Conservation (phyloP, 1,284 basidiomycete genomes). For the Neonothopanus nambi region DNA sequence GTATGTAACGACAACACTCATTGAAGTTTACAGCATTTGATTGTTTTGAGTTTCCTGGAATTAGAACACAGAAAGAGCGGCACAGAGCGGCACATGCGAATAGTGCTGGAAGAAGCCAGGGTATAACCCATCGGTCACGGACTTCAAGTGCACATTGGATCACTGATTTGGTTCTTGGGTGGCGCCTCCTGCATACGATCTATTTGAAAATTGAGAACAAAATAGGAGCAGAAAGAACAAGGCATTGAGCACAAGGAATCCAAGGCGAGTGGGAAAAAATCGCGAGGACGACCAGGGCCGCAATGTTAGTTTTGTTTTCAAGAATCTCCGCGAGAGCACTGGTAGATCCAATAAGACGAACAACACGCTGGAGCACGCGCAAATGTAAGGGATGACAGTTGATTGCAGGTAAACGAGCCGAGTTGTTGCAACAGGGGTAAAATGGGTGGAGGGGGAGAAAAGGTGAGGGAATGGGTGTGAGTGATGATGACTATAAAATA, state of each 20-base stretch:
- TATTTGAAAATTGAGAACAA: no score
- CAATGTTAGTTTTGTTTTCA: neutral
- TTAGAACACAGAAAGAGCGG: no score
- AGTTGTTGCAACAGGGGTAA: constrained; percentile 25
- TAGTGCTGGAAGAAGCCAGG: no score
- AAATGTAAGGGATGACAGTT: constrained; percentile 16
- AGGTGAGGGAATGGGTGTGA: constrained; percentile 4
- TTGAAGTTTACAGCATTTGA: no score
- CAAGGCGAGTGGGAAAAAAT: constrained; percentile 10
- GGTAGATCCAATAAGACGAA: neutral
- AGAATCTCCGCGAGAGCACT: neutral
- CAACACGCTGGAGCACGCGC: neutral
- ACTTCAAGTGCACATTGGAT: no score
- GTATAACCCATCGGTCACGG: no score
- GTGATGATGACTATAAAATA: constrained; percentile 14
- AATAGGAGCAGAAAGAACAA: neutral
- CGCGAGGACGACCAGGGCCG: constrained; percentile 15
- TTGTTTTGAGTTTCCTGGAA: no score
- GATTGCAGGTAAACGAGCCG: constrained; percentile 9
- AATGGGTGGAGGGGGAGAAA: constrained; percentile 23
- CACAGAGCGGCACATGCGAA: no score
- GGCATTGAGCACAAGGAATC: constrained; percentile 14
- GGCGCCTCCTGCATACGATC: no score
- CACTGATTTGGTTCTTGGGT: no score
- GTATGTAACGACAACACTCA: no score